These are phyloP conservation scores for Zymoseptoria crescenta DNA, from an alignment of 2,329 filamentous ascomycete species.

Conservation along the genomic window DNA sequence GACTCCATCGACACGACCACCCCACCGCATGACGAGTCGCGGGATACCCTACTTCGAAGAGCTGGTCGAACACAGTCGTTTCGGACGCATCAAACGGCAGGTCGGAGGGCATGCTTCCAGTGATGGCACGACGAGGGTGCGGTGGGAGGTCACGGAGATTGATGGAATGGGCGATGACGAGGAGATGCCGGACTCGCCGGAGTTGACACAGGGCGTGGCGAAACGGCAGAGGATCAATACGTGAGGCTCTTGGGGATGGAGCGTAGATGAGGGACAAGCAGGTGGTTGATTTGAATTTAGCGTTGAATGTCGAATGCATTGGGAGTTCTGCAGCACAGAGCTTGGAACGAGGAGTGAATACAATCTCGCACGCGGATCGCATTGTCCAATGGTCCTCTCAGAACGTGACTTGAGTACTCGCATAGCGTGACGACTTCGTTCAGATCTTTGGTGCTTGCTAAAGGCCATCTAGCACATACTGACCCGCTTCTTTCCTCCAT, in stretches of 20 bases:
- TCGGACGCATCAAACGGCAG: constrained; percentile 60
- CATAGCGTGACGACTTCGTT: too few relatives aligned
- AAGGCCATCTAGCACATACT: too few relatives aligned
- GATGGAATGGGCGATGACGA: constrained; percentile 9
- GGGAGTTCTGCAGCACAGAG: too few relatives aligned
- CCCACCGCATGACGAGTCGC: constrained; percentile 25
- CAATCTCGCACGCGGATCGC: too few relatives aligned
- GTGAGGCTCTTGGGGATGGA: background rate
- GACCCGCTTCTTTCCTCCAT: too few relatives aligned
- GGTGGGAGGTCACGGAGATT: constrained; percentile 79
- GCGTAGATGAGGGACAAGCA: background rate
- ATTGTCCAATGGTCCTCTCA: too few relatives aligned
- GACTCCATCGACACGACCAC: constrained; percentile 4
- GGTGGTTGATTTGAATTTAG: background rate
- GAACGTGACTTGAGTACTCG: too few relatives aligned
- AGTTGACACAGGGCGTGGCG: constrained; percentile 1
- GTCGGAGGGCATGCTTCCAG: constrained; percentile 51
- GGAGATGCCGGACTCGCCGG: background rate
- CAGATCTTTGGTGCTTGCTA: too few relatives aligned
- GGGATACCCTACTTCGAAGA: constrained; percentile 81
- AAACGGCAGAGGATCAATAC: constrained; percentile 17
- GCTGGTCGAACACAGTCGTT: constrained; percentile 65
- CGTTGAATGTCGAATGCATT: too few relatives aligned
- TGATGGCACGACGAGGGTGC: constrained; percentile 60
- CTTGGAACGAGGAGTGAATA: too few relatives aligned